phyloP scores from a whole-genome alignment of 768 basidiomycete genomes.

The Fomitopsis serialis region DNA sequence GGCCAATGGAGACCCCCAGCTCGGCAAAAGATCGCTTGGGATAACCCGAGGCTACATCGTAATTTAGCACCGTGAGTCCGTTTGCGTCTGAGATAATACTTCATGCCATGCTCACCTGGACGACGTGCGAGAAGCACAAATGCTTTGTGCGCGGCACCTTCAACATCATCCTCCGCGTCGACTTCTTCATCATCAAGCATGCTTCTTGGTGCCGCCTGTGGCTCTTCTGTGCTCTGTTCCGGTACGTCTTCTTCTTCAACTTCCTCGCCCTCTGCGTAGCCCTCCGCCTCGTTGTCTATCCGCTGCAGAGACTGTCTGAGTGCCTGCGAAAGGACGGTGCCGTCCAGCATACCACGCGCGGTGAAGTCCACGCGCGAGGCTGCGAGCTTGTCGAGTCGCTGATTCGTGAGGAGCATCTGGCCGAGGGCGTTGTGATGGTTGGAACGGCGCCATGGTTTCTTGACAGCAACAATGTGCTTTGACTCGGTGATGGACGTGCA shows the following conservation, averaged over 20 bases:
- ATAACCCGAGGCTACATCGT: too few species aligned
- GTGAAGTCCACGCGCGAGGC: slow-evolving; percentile 15
- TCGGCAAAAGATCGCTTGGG: too few species aligned
- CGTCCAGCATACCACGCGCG: slow-evolving; percentile 13
- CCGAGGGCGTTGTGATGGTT: slow-evolving; percentile 11
- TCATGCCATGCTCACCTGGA: neutral
- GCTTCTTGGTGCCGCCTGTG: too few species aligned
- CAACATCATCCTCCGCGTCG: slow-evolving; percentile 22
- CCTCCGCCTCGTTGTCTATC: too few species aligned
- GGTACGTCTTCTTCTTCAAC: neutral
- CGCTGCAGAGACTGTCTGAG: neutral
- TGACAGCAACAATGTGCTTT: slow-evolving; percentile 17
- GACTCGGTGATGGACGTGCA: slow-evolving; percentile 20
- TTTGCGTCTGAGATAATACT: too few species aligned
- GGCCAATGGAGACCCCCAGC: neutral
- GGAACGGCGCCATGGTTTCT: slow-evolving; percentile 17
- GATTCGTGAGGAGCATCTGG: slow-evolving; percentile 17
- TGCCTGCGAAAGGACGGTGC: too few species aligned
- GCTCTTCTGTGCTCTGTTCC: too few species aligned
- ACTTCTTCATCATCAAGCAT: slow-evolving; percentile 3
- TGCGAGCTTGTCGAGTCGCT: slow-evolving; percentile 21
- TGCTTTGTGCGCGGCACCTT: slow-evolving; percentile 6
- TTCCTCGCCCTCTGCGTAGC: too few species aligned
- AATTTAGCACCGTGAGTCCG: too few species aligned
- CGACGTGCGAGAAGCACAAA: neutral